Conservation (phyloP, 768 basidiomycete species). For the Dacryopinax primogenitus region DNA sequence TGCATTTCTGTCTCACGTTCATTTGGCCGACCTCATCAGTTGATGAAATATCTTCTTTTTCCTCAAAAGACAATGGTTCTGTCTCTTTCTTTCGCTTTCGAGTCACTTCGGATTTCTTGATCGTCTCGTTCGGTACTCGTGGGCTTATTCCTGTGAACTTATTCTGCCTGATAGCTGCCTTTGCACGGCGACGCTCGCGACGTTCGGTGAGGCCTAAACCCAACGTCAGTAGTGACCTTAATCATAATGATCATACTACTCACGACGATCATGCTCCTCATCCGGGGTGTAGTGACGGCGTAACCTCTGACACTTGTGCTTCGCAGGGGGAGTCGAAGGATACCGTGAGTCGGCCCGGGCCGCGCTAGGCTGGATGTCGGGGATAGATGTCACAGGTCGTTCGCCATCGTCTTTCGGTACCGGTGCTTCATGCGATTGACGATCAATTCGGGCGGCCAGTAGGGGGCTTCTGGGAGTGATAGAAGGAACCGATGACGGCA, state of each 20-base stretch:
- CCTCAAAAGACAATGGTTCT: neutral
- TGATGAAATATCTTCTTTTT: neutral
- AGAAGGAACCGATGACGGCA: neutral
- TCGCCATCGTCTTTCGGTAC: neutral
- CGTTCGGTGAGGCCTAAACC: neutral
- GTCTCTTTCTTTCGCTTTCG: neutral
- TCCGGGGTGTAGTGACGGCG: neutral
- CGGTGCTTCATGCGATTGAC: neutral
- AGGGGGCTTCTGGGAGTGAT: too few relatives aligned
- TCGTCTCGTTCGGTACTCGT: neutral
- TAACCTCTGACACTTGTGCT: neutral
- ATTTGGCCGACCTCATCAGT: neutral
- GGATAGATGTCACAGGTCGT: too few relatives aligned
- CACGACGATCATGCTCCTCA: neutral
- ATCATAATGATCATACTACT: neutral
- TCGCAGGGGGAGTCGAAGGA: neutral
- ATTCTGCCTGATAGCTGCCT: neutral
- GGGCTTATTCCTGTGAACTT: neutral
- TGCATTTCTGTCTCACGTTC: neutral
- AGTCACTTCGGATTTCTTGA: neutral
- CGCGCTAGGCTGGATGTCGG: too few relatives aligned
- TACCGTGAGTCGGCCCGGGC: neutral
- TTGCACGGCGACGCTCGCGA: neutral
- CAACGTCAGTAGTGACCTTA: neutral
- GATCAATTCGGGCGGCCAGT: neutral